Conservation (phyloP, 2,329 filamentous ascomycete species). For the Pseudogymnoascus sp. region DNA sequence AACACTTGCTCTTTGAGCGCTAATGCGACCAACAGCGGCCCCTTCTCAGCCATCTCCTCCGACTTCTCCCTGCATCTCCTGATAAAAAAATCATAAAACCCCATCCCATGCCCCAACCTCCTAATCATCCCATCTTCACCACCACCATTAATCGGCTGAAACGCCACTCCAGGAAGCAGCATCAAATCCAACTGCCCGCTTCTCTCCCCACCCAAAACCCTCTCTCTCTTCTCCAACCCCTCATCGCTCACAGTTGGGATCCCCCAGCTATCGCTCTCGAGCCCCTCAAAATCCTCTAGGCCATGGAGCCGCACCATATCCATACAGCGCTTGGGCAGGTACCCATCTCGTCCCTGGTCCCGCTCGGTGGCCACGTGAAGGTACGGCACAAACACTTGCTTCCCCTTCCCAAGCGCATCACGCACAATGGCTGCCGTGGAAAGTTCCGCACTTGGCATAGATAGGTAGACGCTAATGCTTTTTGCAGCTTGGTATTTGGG, state of each 20-base stretch:
- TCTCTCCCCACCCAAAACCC: slow-evolving; percentile 57
- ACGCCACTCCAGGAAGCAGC: slow-evolving; percentile 86
- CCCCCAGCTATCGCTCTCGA: slow-evolving; percentile 79
- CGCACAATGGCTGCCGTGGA: slow-evolving; percentile 76
- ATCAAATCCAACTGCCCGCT: slow-evolving; percentile 68
- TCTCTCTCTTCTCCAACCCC: slow-evolving; percentile 58
- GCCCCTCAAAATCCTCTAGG: slow-evolving; percentile 66
- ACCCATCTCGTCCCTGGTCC: slow-evolving; percentile 20
- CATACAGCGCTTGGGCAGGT: slow-evolving; percentile 64
- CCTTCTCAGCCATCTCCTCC: slow-evolving; percentile 54
- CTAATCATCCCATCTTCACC: slow-evolving; percentile 59
- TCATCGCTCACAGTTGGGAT: slow-evolving; percentile 74
- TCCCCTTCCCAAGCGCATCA: slow-evolving; percentile 68
- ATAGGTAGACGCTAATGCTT: slow-evolving; percentile 78
- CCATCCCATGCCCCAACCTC: slow-evolving; percentile 86
- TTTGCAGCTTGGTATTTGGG: slow-evolving; percentile 59
- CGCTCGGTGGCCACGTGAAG: slow-evolving; percentile 55
- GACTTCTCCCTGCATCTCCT: slow-evolving; percentile 54
- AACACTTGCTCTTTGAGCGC: slow-evolving; percentile 82
- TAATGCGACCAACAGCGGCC: slow-evolving; percentile 60
- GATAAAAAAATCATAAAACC: slow-evolving; percentile 94
- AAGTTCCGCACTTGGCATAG: slow-evolving; percentile 83
- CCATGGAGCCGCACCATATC: slow-evolving; percentile 81
- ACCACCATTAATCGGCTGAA: slow-evolving; percentile 32
- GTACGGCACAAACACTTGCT: slow-evolving; percentile 87